Evolutionary conservation across 2,329 filamentous ascomycete species (phyloP), one percentile per base, ranked within the genome.

Genomic region (Aspergillus eucalypticola): DNA sequence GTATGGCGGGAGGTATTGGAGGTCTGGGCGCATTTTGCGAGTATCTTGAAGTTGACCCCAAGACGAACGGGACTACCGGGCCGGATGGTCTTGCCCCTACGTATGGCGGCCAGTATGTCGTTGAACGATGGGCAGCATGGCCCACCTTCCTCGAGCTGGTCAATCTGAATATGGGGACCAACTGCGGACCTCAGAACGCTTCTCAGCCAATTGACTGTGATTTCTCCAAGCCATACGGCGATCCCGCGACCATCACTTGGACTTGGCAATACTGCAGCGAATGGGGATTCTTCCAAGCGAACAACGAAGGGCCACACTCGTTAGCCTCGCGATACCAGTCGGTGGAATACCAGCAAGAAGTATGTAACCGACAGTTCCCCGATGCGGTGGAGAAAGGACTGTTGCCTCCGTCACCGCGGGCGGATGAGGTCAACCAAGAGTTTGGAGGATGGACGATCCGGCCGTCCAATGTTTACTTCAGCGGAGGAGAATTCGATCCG

Each of bases 231-330:
- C 62, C 61, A 4, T 69, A 74, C 46, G 66, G 66, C 2, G 73
- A 79, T 6, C 73, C 80, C 0, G 64, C 73, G 7, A 65, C 60
- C 1, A 80, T 83, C 61, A 69, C 71, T 53, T 83, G 81, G 81
- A 77, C 72, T 0, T 84, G 81, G 80, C 81, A 84, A 65, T 81
- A 79, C 66, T 85, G 83, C 69, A 81, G 78, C 2, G 76, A 84
- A 66, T 83, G 78, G 78, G 83, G 82, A 8, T 84, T 75, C 69
- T 81, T 79, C 66, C 80, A 82, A 66, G 75, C 74, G 54, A 76
- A 79, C 35, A 84, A 84, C 64, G 67, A 78, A 1, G 81, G 81
- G n/a, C 67, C 72, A 17, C 75, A 80, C 58, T 76, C 81, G 38
- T 69, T 85, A 8, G 71, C 82, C 25, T 82, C 80, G 15, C 76